These are phyloP conservation scores for Cyclaneusma minus DNA, from an alignment of 2,329 filamentous ascomycete genomes.

Conservation along the genomic window DNA sequence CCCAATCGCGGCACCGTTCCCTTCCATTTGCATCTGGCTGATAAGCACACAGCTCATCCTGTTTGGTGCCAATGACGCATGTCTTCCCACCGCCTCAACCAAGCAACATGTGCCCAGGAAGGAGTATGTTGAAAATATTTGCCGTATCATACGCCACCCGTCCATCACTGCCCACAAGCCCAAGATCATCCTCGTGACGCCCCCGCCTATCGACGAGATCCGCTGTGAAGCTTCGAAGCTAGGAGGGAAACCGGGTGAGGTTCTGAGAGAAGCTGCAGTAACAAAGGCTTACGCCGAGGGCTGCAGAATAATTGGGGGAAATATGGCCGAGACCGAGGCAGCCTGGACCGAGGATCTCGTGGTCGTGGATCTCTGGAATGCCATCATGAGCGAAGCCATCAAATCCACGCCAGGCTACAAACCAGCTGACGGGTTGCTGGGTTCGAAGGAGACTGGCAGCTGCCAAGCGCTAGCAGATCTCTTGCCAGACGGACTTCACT, in stretches of 20 bases:
- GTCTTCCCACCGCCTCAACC: constrained; percentile 43
- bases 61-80: constrained; percentile 84
- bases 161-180: constrained; percentile 53
- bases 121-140: constrained; percentile 58
- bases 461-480: constrained; percentile 23
- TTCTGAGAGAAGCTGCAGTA: constrained; percentile 48
- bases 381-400: constrained; percentile 57
- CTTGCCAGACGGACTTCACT: constrained; percentile 42
- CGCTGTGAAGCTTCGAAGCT: no score
- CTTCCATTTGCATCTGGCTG: not conserved
- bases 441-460: constrained; percentile 8
- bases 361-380: constrained; percentile 66
- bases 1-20: not conserved
- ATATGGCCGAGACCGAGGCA: no score
- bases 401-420: constrained; percentile 34
- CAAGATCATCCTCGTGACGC: constrained; percentile 62
- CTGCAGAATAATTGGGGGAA: constrained; percentile 8
- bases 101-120: constrained; percentile 67
- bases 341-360: constrained; percentile 35
- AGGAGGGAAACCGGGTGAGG: constrained; percentile 29
- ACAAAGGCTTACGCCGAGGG: constrained; percentile 42
- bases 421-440: constrained; percentile 32
- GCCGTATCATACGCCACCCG: constrained; percentile 56
- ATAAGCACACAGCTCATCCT: constrained; percentile 34
- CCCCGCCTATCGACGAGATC: constrained; percentile 71